Evolutionary conservation across 805 yeast genomes (phyloP).

Genomic region (Metschnikowia koreensis): DNA sequence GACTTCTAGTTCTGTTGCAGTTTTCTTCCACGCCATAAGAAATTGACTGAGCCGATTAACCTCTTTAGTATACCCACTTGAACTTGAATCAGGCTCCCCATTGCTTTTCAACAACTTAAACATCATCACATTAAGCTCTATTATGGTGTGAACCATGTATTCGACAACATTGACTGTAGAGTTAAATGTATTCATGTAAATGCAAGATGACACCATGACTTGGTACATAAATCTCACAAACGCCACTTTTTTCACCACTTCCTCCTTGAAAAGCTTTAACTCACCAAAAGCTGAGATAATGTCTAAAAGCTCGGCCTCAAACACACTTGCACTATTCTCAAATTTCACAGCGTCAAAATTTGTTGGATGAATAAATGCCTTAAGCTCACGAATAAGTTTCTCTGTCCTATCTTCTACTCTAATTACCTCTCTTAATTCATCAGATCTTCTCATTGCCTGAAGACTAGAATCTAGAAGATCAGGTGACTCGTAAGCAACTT

Average conservation of each 20-base stretch:
- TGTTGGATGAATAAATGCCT: not conserved
- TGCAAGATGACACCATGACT: not conserved
- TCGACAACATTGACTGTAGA: not conserved
- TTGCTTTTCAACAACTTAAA: not conserved
- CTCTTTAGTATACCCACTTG: not conserved
- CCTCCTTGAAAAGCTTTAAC: not conserved
- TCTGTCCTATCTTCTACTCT: not conserved
- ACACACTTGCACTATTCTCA: not conserved
- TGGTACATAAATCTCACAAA: not conserved
- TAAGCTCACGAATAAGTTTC: not conserved
- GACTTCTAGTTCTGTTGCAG: not conserved
- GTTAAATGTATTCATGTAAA: not conserved
- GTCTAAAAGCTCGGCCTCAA: not conserved
- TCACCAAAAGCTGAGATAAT: not conserved
- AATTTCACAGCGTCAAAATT: not conserved
- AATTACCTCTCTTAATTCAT: not conserved
- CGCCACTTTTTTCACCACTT: not conserved
- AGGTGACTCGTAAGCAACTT: no score
- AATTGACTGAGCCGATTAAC: not conserved
- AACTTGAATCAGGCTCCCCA: not conserved
- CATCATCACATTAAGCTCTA: not conserved
- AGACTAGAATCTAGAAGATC: no score
- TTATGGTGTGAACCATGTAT: not conserved
- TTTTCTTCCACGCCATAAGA: not conserved
- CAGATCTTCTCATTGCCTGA: no score